These are phyloP conservation scores for Casuarina equisetifolia DNA, from an alignment of 306 rosid genomes.

Conservation along the genomic window DNA sequence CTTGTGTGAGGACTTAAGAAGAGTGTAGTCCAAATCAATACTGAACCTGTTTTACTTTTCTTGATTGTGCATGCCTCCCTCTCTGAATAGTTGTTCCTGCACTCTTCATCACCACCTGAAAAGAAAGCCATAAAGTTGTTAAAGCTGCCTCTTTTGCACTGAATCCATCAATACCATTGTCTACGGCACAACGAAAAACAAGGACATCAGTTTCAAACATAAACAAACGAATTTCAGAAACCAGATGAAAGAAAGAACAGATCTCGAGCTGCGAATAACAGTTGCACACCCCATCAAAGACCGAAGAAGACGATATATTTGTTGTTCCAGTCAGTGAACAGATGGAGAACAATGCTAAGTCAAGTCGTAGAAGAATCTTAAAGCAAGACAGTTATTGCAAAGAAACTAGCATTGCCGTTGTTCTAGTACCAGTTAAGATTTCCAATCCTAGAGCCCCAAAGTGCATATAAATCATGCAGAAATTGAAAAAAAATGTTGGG, in stretches of 20 bases:
- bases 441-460: constrained; percentile 29
- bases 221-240: constrained; percentile 20
- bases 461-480: constrained; percentile 32
- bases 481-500: constrained; percentile 20
- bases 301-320: constrained; percentile 7
- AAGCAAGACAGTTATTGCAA: constrained; percentile 13
- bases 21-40: constrained; percentile 67
- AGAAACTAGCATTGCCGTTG: constrained; percentile 24
- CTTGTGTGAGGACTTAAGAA: constrained; percentile 39
- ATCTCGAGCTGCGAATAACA: constrained; percentile 49
- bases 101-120: constrained; percentile 91
- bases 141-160: constrained; percentile 69
- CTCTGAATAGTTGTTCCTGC: constrained; percentile 74
- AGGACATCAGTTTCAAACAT: not conserved
- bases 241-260: constrained; percentile 49
- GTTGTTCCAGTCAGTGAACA: constrained; percentile 26
- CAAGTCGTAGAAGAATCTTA: constrained; percentile 16
- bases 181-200: constrained; percentile 27
- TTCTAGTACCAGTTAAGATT: constrained; percentile 26
- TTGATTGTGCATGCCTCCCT: constrained; percentile 78
- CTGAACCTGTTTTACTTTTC: constrained; percentile 94
- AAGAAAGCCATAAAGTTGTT: constrained; percentile 57
- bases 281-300: constrained; percentile 26
- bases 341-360: constrained; percentile 29
- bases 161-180: constrained; percentile 43